A percentile compares a stretch with the other conserved stretches of the same genome.
These are phyloP conservation scores for Rosa chinensis DNA, from an alignment of 306 rosid genomes.

Conservation along the genomic window DNA sequence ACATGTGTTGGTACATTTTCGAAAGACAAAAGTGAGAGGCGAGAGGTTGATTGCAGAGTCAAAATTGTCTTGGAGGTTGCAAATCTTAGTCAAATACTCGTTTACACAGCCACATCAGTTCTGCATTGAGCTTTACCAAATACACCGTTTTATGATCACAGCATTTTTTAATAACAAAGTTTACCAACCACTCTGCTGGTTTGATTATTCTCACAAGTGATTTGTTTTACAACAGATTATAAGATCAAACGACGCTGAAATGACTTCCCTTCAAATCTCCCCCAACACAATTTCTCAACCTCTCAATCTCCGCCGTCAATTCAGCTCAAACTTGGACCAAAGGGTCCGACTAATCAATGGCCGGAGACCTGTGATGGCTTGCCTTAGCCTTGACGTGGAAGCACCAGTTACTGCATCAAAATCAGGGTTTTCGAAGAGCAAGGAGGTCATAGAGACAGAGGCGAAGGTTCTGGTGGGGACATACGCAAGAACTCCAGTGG, in stretches of 20 bases:
- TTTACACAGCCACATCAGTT: not conserved
- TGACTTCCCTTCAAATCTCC: conserved; percentile 30
- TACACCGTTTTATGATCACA: not conserved
- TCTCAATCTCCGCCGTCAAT: conserved; percentile 15
- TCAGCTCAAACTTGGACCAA: conserved; percentile 1
- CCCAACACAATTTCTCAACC: conserved; percentile 33
- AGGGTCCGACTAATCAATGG: conserved; percentile 7
- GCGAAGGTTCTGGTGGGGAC: conserved; percentile 67
- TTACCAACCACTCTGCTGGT: not conserved
- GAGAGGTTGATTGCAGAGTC: not conserved
- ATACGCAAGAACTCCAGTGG: conserved; percentile 77
- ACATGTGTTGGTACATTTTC: not conserved
- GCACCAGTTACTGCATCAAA: conserved; percentile 25
- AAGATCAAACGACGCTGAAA: not conserved
- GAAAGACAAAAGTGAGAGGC: not conserved
- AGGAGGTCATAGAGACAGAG: conserved; percentile 67
- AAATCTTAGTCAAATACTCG: no score
- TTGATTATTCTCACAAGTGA: not conserved
- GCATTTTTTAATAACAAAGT: not conserved
- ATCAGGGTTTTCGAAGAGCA: conserved; percentile 24
- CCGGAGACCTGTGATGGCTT: conserved; percentile 18
- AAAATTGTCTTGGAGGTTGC: no score
- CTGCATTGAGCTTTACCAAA: not conserved
- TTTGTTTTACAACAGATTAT: not conserved
- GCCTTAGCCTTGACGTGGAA: conserved; percentile 39